These are phyloP conservation scores for Arthroderma sp. DNA, from an alignment of 2,329 filamentous ascomycete species.

Conservation along the genomic window DNA sequence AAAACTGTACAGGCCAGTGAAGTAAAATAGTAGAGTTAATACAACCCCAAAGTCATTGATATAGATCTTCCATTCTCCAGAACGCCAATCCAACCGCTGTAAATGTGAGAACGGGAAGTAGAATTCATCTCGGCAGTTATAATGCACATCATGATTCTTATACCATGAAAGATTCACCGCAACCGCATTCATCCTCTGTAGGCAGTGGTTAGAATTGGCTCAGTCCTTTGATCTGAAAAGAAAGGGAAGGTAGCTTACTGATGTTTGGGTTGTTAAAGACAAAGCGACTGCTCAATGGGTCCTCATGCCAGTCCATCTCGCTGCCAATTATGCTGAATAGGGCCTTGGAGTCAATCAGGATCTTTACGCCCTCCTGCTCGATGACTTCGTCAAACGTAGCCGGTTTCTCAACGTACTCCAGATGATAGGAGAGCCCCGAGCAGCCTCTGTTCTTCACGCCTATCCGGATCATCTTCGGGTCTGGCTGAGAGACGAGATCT, in stretches of 20 bases:
- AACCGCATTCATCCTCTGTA: slow-evolving; percentile 86
- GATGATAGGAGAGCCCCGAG: slow-evolving; percentile 81
- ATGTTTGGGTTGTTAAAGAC: slow-evolving; percentile 97
- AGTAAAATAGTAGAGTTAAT: neutral
- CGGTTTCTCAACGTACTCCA: slow-evolving; percentile 90
- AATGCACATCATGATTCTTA: slow-evolving; percentile 16
- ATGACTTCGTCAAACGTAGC: slow-evolving; percentile 81
- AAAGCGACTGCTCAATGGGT: slow-evolving; percentile 84
- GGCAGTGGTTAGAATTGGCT: slow-evolving; percentile 17
- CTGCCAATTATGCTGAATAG: slow-evolving; percentile 96
- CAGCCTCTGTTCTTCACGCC: slow-evolving; percentile 91
- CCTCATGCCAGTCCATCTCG: slow-evolving; percentile 98
- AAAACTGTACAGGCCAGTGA: neutral
- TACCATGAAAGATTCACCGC: slow-evolving; percentile 92
- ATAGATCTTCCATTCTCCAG: neutral
- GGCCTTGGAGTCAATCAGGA: slow-evolving; percentile 93
- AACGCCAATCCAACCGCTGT: slow-evolving; percentile 5
- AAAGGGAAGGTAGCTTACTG: slow-evolving; percentile 53
- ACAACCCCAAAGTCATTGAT: neutral
- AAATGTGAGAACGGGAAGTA: neutral
- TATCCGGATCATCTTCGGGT: slow-evolving; percentile 86
- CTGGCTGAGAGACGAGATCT: slow-evolving; percentile 65
- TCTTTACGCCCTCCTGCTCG: slow-evolving; percentile 90
- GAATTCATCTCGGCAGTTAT: neutral
- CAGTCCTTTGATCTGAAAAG: neutral